Evolutionary conservation across 768 basidiomycete species (phyloP).

Genomic region (Mycena floridula): DNA sequence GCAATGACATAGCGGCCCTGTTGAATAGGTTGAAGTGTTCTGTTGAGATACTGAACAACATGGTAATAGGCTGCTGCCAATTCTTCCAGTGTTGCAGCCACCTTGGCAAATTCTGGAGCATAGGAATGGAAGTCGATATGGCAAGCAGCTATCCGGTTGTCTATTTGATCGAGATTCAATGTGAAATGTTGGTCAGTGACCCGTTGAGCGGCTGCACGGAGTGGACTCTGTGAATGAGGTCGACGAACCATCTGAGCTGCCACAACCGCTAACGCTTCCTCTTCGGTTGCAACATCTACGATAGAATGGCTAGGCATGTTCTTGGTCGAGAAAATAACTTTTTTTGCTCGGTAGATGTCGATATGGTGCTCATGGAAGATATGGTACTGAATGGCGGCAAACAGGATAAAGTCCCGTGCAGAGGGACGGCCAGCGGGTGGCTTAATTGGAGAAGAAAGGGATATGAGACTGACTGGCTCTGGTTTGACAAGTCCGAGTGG

Average conservation of each 20-base stretch:
- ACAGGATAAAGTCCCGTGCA: conserved; percentile 18
- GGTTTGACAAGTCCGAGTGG: conserved; percentile 8
- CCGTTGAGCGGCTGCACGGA: conserved; percentile 8
- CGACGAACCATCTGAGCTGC: conserved; percentile 21
- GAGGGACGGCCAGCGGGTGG: conserved; percentile 4
- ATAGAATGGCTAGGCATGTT: conserved; percentile 8
- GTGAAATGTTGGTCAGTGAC: conserved; percentile 4
- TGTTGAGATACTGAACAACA: conserved; percentile 17
- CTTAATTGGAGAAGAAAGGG: not conserved
- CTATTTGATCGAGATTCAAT: conserved; percentile 12
- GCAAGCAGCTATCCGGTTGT: conserved; percentile 14
- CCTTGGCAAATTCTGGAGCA: conserved; percentile 13
- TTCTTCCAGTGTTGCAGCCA: conserved; percentile 17
- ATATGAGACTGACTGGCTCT: not conserved
- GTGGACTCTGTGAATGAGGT: conserved; percentile 15
- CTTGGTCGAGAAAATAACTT: not conserved
- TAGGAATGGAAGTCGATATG: conserved; percentile 24
- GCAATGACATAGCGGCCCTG: not conserved
- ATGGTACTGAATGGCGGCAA: conserved; percentile 18
- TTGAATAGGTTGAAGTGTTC: not conserved
- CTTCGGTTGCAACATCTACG: conserved; percentile 13
- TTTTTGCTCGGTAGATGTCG: conserved; percentile 4
- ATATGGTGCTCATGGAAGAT: conserved; percentile 17
- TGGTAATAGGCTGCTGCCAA: conserved; percentile 17
- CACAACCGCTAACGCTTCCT: conserved; percentile 10